phyloP scores from a whole-genome alignment of 2,329 filamentous ascomycete species.

The Zalaria obscura region DNA sequence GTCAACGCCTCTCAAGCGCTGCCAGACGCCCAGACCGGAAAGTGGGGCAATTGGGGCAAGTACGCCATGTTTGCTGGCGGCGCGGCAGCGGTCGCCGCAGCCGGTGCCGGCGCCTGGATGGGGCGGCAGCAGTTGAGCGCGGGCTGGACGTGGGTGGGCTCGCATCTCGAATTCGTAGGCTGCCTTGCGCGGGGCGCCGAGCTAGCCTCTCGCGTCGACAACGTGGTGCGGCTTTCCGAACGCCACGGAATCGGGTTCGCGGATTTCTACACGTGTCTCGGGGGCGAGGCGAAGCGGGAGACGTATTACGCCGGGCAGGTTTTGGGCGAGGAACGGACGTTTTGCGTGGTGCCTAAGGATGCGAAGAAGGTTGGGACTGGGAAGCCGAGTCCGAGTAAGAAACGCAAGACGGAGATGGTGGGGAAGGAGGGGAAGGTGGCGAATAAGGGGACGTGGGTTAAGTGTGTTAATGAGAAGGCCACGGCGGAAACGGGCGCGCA shows the following conservation, averaged over 20 bases:
- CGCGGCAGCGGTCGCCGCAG: slow-evolving; percentile 64
- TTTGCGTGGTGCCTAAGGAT: slow-evolving; percentile 65
- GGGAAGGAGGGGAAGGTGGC: slow-evolving; percentile 13
- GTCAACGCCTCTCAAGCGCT: slow-evolving; percentile 15
- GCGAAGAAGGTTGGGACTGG: slow-evolving; percentile 12
- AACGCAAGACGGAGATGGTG: slow-evolving; percentile 9
- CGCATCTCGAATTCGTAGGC: slow-evolving; percentile 86
- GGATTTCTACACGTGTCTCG: slow-evolving; percentile 78
- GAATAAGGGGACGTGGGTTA: slow-evolving; percentile 44
- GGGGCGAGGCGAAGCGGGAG: slow-evolving; percentile 40
- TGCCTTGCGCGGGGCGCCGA: slow-evolving; percentile 77
- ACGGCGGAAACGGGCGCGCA: slow-evolving; percentile 71
- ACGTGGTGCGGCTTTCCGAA: slow-evolving; percentile 48
- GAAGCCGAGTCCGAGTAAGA: slow-evolving; percentile 7
- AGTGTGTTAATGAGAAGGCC: slow-evolving; percentile 66
- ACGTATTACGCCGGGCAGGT: slow-evolving; percentile 42
- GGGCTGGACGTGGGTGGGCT: slow-evolving; percentile 70
- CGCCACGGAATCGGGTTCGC: slow-evolving; percentile 63
- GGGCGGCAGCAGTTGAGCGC: slow-evolving; percentile 67
- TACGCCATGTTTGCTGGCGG: slow-evolving; percentile 78
- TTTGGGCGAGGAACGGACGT: slow-evolving; percentile 62
- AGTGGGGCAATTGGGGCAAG: slow-evolving; percentile 74
- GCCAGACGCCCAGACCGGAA: slow-evolving; percentile 12
- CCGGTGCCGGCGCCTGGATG: slow-evolving; percentile 72
- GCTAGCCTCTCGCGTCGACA: slow-evolving; percentile 57